Conservation (phyloP, 1,284 basidiomycete genomes). For the Austroboletus novae-zelandiae region DNA sequence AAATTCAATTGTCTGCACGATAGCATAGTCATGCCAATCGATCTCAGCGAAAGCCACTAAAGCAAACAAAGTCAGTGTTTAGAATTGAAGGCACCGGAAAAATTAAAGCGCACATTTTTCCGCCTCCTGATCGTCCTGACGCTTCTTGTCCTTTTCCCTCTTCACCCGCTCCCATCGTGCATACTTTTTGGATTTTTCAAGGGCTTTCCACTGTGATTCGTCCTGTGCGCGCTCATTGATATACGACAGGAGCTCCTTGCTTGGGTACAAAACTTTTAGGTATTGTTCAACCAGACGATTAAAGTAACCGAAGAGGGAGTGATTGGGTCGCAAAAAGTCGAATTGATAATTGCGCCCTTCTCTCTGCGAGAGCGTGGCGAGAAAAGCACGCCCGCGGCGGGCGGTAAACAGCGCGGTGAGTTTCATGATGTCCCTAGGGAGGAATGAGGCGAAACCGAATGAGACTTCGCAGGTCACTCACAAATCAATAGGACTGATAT, state of each 20-base stretch:
- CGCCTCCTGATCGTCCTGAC: conserved; percentile 87
- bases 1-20: conserved; percentile 98
- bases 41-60: conserved; percentile 92
- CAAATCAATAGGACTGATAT: conserved; percentile 89
- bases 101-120: conserved; percentile 62
- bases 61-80: conserved; percentile 10
- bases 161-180: conserved; percentile 89
- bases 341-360: conserved; percentile 98
- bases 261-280: conserved; percentile 85
- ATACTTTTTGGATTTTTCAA: conserved; percentile 76
- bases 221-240: conserved; percentile 63
- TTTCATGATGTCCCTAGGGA: conserved; percentile 79
- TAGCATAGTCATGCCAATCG: conserved; percentile 99
- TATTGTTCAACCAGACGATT: conserved; percentile 98
- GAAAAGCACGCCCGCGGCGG: conserved; percentile 85
- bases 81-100: conserved; percentile 5
- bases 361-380: conserved; percentile 79
- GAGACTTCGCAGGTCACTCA: conserved; percentile 42
- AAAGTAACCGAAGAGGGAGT: conserved; percentile 96
- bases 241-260: conserved; percentile 69
- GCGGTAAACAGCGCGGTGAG: conserved; percentile 96
- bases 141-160: conserved; percentile 81
- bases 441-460: conserved; percentile 16
- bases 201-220: conserved; percentile 69
- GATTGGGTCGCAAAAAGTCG: conserved; percentile 93